Base-by-base conservation (phyloP, 768 basidiomycete species). In the Fistulinella prunicolor region DNA sequence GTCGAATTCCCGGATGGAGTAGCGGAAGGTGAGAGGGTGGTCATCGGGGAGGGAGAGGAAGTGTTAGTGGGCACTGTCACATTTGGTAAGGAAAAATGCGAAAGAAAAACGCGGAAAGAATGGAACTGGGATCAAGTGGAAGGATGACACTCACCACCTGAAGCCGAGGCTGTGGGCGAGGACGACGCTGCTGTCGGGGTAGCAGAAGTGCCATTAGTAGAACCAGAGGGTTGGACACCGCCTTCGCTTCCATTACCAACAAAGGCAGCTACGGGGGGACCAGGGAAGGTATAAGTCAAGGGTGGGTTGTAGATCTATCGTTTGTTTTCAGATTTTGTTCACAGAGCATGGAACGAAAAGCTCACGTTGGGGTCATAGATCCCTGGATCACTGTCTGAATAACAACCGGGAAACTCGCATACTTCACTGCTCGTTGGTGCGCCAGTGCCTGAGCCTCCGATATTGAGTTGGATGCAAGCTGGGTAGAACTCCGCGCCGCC, bases 331-430 rank as follows among this genome's bases (percentile, higher is more conserved):
- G 26, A 36, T 17, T 10, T 22, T 16, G 22, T 24, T 23, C 40
- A 34, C 19, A 29, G 6, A 46, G 7, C 17, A 7, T 1, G 42
- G 9, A 13, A 13, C 1, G 10, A 23, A 17, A 19, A 19, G 37
- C 68, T 54, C 56, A 77, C 78, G 35, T 69, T 58, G 13, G 75
- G 72, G 53, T 72, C 77, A 49, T 75, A 76, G 58, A 90, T 84
- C 41, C 89, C 88, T 5, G 86, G 78, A 51, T 89, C 86, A 38
- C 57, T 70, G 62, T 85, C 82, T 12, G 60, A 72, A 68, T 91
- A 91, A 20, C 78, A 82, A 14, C 87, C 89, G 1, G 89, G 89
- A 44, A 91, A 69, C 13, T 62, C 65, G 32, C 84, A 85, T 24
- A 79, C 76, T 38, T 67, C 66, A 24, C 47, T 48, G 38, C 53